These are phyloP conservation scores for Yarrowia hollandica DNA, from an alignment of 805 yeast species.

Conservation along the genomic window DNA sequence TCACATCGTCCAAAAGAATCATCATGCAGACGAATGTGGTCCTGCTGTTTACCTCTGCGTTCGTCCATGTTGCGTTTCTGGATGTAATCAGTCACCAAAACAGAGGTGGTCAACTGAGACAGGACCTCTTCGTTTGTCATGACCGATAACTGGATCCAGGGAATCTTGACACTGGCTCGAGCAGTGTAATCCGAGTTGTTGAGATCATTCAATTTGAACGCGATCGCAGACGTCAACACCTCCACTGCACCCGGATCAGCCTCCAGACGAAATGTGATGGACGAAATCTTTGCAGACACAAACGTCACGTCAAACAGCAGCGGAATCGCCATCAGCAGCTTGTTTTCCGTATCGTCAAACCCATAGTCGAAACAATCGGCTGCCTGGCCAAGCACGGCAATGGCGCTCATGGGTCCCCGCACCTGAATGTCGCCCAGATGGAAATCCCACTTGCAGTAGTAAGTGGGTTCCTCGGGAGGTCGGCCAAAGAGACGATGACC, in stretches of 20 bases:
- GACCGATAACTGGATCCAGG: slow-evolving; percentile 46
- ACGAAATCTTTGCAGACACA: slow-evolving; percentile 56
- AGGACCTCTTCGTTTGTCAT: slow-evolving; percentile 31
- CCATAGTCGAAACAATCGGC: slow-evolving; percentile 58
- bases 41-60: slow-evolving; percentile 56
- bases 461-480: slow-evolving; percentile 86
- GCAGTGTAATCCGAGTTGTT: slow-evolving; percentile 65
- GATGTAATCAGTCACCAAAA: slow-evolving; percentile 59
- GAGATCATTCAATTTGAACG: slow-evolving; percentile 61
- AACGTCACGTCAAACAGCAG: slow-evolving; percentile 68
- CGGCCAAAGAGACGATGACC: slow-evolving; percentile 93
- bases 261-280: slow-evolving; percentile 47
- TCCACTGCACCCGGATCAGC: slow-evolving; percentile 40
- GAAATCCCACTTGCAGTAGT: slow-evolving; percentile 88
- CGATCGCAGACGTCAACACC: slow-evolving; percentile 37
- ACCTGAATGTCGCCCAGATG: slow-evolving; percentile 59
- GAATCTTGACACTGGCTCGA: slow-evolving; percentile 53
- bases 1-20: slow-evolving; percentile 80
- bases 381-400: slow-evolving; percentile 44
- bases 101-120: slow-evolving; percentile 55
- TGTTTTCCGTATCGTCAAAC: slow-evolving; percentile 73
- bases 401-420: slow-evolving; percentile 45
- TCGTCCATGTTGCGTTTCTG: slow-evolving; percentile 52
- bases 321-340: slow-evolving; percentile 57
- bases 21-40: slow-evolving; percentile 69